Evolutionary conservation across 2,329 filamentous ascomycete genomes (phyloP), one percentile per base, ranked within the genome.

Genomic region (Pseudogymnoascus sp.): DNA sequence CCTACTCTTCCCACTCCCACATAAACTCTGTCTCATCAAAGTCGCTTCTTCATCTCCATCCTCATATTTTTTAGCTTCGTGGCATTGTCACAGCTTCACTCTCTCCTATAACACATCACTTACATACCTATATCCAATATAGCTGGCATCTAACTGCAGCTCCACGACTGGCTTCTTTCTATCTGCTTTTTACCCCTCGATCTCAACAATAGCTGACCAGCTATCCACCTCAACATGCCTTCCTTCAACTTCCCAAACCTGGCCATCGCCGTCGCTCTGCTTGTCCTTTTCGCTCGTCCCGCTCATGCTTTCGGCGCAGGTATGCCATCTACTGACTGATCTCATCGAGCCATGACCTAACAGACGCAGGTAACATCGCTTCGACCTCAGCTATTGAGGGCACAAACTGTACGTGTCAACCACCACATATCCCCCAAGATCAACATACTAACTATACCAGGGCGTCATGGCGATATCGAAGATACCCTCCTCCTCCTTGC

Each of bases 381-480:
- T 86, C 88, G 65, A 83, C 91, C 66, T 89, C 90, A 73, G 88
- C 87, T 74, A 82, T 96, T 62, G 90, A 95, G 76, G 92, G 91
- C 68, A 83, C 90, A 75, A 96, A 96, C 76, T 96, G 86, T 88
- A 71, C 67, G 84, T 77, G 14, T 25, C 37, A 63, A 10, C 21
- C 3, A 36, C 16, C 13, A 31, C 25, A 28, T 34, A 34, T n/a
- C 23, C 31, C 64, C 31, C 57, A 11, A 31, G 14, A n/a, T 63
- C 23, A 34, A 31, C 16, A 43, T 67, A 60, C 68, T 69, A 64
- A 69, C 63, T 36, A 19, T 34, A 51, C 41, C 69, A 88, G 85
- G 89, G 89, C 88, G 90, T 69, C 90, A 93, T 83, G 90, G 90
- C 72, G 93, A 97, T 76, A 96, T 97, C 72, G 93, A 96, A 80